phyloP scores from a whole-genome alignment of 257 asterid species.

The Oldenlandia corymbosa region DNA sequence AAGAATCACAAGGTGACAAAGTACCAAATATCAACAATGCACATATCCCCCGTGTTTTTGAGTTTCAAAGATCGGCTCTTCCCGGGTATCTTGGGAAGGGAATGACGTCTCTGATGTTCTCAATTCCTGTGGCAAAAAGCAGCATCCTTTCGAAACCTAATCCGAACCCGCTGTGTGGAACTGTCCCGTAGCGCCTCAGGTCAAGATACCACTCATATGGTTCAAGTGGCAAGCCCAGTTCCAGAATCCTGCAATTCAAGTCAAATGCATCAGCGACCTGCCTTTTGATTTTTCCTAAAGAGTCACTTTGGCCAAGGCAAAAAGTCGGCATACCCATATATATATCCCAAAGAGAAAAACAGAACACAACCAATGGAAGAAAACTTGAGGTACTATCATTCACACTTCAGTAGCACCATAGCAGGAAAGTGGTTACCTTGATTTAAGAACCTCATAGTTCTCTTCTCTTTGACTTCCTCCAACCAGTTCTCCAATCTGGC shows the following conservation, averaged over 20 bases:
- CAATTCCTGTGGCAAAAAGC: slow-evolving; percentile 89
- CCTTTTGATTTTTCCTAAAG: neutral
- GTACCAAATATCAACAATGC: no score
- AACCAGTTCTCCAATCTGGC: slow-evolving; percentile 92
- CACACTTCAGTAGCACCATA: neutral
- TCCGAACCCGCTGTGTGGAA: slow-evolving; percentile 89
- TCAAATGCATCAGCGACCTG: neutral
- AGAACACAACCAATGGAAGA: neutral
- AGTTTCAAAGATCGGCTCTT: slow-evolving; percentile 52
- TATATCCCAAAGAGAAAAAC: no score
- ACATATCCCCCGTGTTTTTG: no score
- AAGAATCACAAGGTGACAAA: no score
- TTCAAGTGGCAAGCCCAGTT: slow-evolving; percentile 67
- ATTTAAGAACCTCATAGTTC: slow-evolving; percentile 64
- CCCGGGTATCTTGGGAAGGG: slow-evolving; percentile 98
- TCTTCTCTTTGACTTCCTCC: slow-evolving; percentile 99
- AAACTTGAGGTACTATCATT: no score
- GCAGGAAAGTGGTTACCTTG: slow-evolving; percentile 44
- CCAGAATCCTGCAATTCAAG: slow-evolving; percentile 56
- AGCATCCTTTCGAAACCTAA: slow-evolving; percentile 96
- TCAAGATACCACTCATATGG: slow-evolving; percentile 98
- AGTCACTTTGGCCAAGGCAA: no score
- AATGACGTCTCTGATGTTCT: slow-evolving; percentile 88
- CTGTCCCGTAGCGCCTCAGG: slow-evolving; percentile 77
- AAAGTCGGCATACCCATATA: no score